These are phyloP conservation scores for Camillea tinctor DNA, from an alignment of 2,329 filamentous ascomycete genomes.

Conservation along the genomic window DNA sequence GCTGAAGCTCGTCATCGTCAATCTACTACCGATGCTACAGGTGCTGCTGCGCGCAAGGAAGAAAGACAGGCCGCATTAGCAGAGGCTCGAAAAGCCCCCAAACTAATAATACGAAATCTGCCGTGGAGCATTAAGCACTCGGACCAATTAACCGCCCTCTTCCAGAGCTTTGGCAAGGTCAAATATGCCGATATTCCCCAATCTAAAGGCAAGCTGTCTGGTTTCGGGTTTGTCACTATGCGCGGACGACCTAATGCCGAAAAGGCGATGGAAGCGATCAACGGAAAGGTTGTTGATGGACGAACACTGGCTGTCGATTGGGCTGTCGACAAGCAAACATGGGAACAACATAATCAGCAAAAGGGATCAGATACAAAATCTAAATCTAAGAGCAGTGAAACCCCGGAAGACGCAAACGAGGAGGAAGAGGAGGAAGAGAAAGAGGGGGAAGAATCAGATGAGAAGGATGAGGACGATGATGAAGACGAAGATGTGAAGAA, in stretches of 20 bases:
- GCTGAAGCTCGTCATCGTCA: conserved; percentile 78
- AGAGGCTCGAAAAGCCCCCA: conserved; percentile 62
- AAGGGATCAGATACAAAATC: conserved; percentile 32
- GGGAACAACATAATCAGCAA: conserved; percentile 68
- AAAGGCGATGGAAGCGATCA: conserved; percentile 78
- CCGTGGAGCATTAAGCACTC: conserved; percentile 93
- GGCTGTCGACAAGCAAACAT: conserved; percentile 89
- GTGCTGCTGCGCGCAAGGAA: conserved; percentile 54
- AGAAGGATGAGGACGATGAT: conserved; percentile 30
- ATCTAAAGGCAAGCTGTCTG: conserved; percentile 71
- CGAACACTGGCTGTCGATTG: conserved; percentile 90
- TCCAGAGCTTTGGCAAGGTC: conserved; percentile 87
- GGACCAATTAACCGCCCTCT: conserved; percentile 76
- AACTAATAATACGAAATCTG: conserved; percentile 86
- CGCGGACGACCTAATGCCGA: conserved; percentile 88
- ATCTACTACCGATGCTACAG: conserved; percentile 29
- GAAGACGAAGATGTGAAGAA: conserved; percentile 44
- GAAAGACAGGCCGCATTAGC: conserved; percentile 60
- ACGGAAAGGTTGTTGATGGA: conserved; percentile 87
- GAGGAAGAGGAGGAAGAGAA: conserved; percentile 41
- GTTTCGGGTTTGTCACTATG: conserved; percentile 91
- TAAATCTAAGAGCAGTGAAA: conserved; percentile 26
- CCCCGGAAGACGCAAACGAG: conserved; percentile 36
- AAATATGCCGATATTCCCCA: conserved; percentile 84
- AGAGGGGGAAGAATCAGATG: conserved; percentile 43